These are phyloP conservation scores for Gossypium sturtianum DNA, from an alignment of 345 rosid species.

Conservation along the genomic window DNA sequence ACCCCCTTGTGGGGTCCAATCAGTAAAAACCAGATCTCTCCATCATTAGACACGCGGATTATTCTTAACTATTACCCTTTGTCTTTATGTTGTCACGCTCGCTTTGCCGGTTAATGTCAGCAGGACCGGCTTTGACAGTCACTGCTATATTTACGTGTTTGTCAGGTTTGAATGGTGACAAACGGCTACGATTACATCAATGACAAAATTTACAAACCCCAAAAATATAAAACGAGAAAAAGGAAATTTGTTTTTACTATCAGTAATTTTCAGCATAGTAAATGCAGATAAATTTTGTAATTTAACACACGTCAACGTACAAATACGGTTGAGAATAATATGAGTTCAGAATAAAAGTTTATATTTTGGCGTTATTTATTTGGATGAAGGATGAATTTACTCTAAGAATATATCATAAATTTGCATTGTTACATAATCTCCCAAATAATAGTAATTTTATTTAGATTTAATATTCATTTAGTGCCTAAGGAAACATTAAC, in stretches of 20 bases:
- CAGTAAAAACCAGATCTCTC: not conserved
- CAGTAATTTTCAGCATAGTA: conserved; percentile 2
- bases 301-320: too few species aligned
- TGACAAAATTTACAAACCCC: not conserved
- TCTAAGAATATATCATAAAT: not conserved
- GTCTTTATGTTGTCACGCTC: conserved; percentile 20
- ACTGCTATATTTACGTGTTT: not conserved
- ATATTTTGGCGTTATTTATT: not conserved
- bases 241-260: not conserved
- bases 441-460: too few species aligned
- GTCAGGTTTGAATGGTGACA: not conserved
- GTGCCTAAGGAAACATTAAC: too few species aligned
- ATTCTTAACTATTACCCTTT: not conserved
- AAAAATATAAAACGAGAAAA: too few species aligned
- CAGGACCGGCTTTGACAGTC: conserved; percentile 4
- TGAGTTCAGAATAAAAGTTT: not conserved
- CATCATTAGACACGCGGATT: conserved; percentile 7
- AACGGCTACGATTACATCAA: conserved; percentile 14
- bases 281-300: not conserved
- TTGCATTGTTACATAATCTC: too few species aligned
- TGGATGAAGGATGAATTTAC: not conserved
- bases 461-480: too few species aligned
- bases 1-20: not conserved
- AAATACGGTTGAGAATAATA: not conserved
- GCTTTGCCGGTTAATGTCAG: conserved; percentile 14